These are phyloP conservation scores for Aspergillus ellipticus DNA, from an alignment of 495 filamentous ascomycete species.

Conservation along the genomic window DNA sequence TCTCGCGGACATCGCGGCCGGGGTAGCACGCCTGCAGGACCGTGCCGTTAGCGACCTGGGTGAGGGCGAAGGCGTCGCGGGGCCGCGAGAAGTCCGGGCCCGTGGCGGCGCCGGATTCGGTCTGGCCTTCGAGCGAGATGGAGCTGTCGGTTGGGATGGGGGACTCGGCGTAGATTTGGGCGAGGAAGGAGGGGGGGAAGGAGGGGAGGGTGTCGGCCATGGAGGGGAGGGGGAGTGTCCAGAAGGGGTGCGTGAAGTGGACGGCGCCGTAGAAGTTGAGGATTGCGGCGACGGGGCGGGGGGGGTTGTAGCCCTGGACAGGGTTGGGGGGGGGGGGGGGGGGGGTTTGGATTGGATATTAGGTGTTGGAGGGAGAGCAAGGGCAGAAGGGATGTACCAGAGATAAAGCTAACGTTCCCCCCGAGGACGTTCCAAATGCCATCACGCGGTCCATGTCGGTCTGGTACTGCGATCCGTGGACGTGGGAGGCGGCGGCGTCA, in stretches of 20 bases:
- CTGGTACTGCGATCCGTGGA: slow-evolving; percentile 1
- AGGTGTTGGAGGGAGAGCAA: too few relatives aligned
- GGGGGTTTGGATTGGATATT: background rate
- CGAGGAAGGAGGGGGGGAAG: slow-evolving; percentile 16
- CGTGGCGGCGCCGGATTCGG: slow-evolving; percentile 16
- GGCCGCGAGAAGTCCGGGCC: slow-evolving; percentile 28
- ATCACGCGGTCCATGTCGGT: slow-evolving; percentile 29
- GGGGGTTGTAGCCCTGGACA: slow-evolving; percentile 30
- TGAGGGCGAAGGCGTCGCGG: slow-evolving; percentile 36
- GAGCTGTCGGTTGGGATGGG: slow-evolving; percentile 28
- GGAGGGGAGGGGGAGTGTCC: slow-evolving; percentile 61
- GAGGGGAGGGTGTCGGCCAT: slow-evolving; percentile 42
- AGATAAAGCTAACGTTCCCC: slow-evolving; percentile 27
- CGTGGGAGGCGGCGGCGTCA: background rate
- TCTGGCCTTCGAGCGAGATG: slow-evolving; percentile 33
- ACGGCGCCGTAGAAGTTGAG: slow-evolving; percentile 36
- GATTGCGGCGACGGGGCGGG: slow-evolving; percentile 25
- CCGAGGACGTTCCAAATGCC: slow-evolving; percentile 32
- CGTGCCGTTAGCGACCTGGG: slow-evolving; percentile 30
- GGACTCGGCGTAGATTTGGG: slow-evolving; percentile 24
- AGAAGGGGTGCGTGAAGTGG: slow-evolving; percentile 42
- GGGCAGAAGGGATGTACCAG: slow-evolving; percentile 28
- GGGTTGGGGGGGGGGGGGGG: background rate
- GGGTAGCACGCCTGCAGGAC: slow-evolving; percentile 27
- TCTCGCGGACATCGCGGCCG: slow-evolving; percentile 5